Percentiles rank a stretch among this genome's conserved stretches.
phyloP scores from a whole-genome alignment of 495 filamentous ascomycete genomes.

The Sphaerosporella brunnea region DNA sequence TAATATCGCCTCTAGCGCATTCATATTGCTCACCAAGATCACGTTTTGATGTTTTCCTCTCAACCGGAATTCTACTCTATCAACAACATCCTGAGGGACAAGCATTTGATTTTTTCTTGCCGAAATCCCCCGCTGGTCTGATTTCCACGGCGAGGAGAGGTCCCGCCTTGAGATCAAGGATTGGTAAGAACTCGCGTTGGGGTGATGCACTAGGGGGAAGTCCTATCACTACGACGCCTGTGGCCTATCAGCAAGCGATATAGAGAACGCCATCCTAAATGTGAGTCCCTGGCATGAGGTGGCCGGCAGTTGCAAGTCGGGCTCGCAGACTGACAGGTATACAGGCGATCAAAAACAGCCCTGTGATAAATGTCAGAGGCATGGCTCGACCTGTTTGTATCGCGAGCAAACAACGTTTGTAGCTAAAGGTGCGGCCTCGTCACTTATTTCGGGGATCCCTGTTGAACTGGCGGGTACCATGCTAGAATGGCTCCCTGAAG shows the following conservation, averaged over 20 bases:
- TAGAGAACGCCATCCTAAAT: conserved; percentile 6
- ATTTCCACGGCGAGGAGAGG: conserved; percentile 4
- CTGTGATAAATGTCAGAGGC: conserved; percentile 1
- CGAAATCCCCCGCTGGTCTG: background rate
- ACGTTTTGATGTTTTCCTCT: too few relatives aligned
- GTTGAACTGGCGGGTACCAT: background rate
- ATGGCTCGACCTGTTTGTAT: background rate
- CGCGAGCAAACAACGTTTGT: conserved; percentile 5
- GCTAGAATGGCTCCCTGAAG: conserved; percentile 4
- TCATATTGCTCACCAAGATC: too few relatives aligned
- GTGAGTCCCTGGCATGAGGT: background rate
- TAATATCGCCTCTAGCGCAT: too few relatives aligned
- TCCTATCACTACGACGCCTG: background rate
- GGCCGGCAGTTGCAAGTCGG: background rate
- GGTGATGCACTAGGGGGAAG: background rate
- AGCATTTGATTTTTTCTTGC: too few relatives aligned
- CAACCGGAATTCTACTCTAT: too few relatives aligned
- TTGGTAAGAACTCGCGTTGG: conserved; percentile 5
- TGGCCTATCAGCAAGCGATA: conserved; percentile 2
- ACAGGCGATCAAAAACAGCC: conserved; percentile 4
- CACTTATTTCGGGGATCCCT: background rate
- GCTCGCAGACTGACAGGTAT: background rate
- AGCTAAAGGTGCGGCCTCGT: background rate
- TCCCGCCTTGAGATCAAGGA: conserved; percentile 3
- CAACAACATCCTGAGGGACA: too few relatives aligned